Evolutionary conservation across 805 yeast species (phyloP), one percentile per base, ranked within the genome.

Genomic region (Dipodascopsis tothii): DNA sequence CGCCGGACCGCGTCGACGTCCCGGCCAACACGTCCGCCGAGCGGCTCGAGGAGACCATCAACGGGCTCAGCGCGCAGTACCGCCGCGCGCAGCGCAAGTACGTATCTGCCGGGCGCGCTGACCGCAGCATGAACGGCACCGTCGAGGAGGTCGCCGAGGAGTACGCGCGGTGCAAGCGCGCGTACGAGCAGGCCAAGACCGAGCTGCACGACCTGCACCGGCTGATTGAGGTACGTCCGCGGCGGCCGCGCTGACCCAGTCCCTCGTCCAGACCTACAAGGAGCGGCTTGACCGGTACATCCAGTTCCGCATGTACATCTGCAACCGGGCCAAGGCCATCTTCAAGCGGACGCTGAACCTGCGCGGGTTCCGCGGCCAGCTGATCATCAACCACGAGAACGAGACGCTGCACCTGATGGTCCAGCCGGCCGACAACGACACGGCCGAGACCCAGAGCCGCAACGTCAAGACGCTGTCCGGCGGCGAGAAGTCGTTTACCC

Each of bases 401-500:
- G 44, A 48, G 25, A 50, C 45, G 20, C 52, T 68, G 19, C 51
- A 45, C 3, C 50, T 61, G 19, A 32, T 37, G n/a, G 48, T 47
- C 22, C 37, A 45, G 32, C 48, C 50, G 6, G 23, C 28, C n/a
- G 50, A 47, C 28, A 50, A 19, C 57, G 62, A 3, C 44, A 39
- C 35, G 22, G 45, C 30, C 19, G 40, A 46, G 19, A 37, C 69
- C 33, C 71, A 72, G 21, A 69, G 75, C 25, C 70, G 95, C 53
- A 77, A 80, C 32, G 85, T 85, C 3, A 84, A 80, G 52, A 81
- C 96, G 0, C 71, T 90, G 21, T 86, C 96, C 1, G 99, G 99
- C 30, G 99, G 99, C 37, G 98, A 92, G 60, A 88, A 88, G 60
- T 86, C 96, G 0, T 90, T 82, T 61, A 79, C 95, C 0, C 98